Evolutionary conservation across 495 filamentous ascomycete genomes (phyloP), one percentile per base, ranked within the genome.

Genomic region (Penicillium desertorum): DNA sequence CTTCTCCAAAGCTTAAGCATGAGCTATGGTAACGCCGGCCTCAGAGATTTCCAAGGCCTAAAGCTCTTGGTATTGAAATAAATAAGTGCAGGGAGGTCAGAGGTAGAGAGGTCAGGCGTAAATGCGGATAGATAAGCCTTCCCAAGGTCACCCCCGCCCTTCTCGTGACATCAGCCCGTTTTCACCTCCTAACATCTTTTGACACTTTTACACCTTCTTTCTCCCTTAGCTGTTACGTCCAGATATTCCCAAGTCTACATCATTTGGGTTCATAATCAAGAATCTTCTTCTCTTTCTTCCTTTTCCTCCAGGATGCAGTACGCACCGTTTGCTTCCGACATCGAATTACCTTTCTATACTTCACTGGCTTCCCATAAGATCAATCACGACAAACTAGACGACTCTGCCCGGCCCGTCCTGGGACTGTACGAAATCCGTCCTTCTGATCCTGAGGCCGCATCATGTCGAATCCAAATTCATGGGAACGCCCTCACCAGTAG

Each of bases 301-400:
- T 45, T 2, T 27, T 12, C 16, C 25, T 29, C 23, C 23, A 51
- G 66, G 17, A 79, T 79, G 77, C 74, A 75, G 52, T 98, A 91
- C 73, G 87, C 89, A 43, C 85, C 92, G 0, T 98, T 96, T 81
- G 81, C 84, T 23, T 96, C 93, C 27, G 91, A 96, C 73, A 90
- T 98, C 61, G 94, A 98, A 66, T 79, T 97, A 22, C 91, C 91
- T 20, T 98, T 98, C 71, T 98, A 96, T 67, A 88, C 88, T 37
- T 85, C 90, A 37, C 83, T 98, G 23, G 92, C 92, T 45, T 84
- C 86, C 9, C 88, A 84, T 49, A 98, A 98, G 72, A 89, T 98
- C 64, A 91, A 98, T 65, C 87, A 96, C 83, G 94, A 97, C 74
- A 95, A 89, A 76, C 88, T 98, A 41, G 88, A 96, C 71, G 91